Base-by-base conservation (phyloP, 163 green algal species). In the Chloromonas sp. region DNA sequence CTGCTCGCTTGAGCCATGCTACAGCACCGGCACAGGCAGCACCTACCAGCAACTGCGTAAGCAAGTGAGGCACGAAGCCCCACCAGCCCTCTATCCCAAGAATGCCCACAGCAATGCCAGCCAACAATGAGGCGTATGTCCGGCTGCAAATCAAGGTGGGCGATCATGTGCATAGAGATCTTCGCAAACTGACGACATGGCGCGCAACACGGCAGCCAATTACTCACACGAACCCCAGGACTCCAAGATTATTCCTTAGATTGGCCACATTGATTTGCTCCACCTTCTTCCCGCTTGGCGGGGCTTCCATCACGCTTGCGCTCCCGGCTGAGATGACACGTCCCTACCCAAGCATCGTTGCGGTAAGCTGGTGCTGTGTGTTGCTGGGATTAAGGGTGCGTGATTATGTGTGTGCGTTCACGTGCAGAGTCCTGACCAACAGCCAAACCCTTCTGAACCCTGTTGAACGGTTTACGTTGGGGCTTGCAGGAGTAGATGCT, bases 161-260 rank as follows among this genome's bases (percentile, higher is more conserved):
- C 15, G 13, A 3, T 57, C 14, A 36, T 80, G 74, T 13, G 15
- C 5, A 14, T 36, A 71, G 3, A 57, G 0, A 83, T 71, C 57
- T 84, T 2, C 1, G 36, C 36, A 36, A 36, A 36, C 36, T 36
- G 36, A 36, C 36, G 36, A 36, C 36, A 36, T 36, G 36, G 36
- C 36, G 36, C 36, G 36, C 36, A 36, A 36, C 36, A 36, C 36
- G 36, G 36, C 36, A 36, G 36, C 36, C 36, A 36, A 36, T 36
- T 36, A 79, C 90, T 92, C 76, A 93, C 90, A 93, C 79, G 83
- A 89, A 93, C 74, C 85, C 87, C 1, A 91, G 87, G 0, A 91
- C 87, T 59, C 87, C 85, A 1, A 89, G 60, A 60, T 93, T 93
- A 36, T 89, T 61, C 58, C 79, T 83, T 1, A 83, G 60, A 57